Evolutionary conservation across 495 filamentous ascomycete species (phyloP), one percentile per base, ranked within the genome.

Genomic region (Daldinia bambusicola): DNA sequence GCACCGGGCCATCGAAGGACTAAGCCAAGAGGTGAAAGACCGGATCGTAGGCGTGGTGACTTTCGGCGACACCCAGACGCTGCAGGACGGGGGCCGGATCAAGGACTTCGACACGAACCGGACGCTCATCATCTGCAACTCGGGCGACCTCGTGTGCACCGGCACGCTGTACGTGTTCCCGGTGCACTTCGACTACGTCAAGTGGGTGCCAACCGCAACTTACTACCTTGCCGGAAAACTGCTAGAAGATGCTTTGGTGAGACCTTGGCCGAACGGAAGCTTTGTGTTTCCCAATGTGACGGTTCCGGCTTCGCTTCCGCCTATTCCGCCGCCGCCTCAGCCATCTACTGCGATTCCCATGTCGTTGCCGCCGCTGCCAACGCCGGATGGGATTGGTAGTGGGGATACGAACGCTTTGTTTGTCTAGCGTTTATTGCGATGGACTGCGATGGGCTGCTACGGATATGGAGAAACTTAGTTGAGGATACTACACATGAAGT

Each of bases 11-110:
- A 79, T 85, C 61, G 77, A 81, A 53, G 65, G 71, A 0, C 75
- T 86, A 0, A 70, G 76, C n/a, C 66, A 76, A 1, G 67, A 66
- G 37, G 77, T 81, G 26, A 78, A 82, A 69, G 72, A 78, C 30
- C 79, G 78, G 62, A 85, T 86, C 66, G 79, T 80, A 14, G 83
- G 79, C n/a, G 83, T 87, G 22, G 80, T 83, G 20, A 79, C 83
- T 0, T 86, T 85, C 56, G 85, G 85, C 3, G 83, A 86, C 70
- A 86, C 84, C 38, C 81, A 85, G 66, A 82, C 84, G 67, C 73
- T 73, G 32, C 83, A 84, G 56, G 80, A 86, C 65, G 70, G 78
- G 36, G 82, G 82, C 10, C 78, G 80, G 14, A 83, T 85, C 66
- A 68, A 72, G 18, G 79, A 77, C 43, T 86, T 81, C 72, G 79